Base-by-base conservation (phyloP, 2,329 filamentous ascomycete species). In the Fusarium nurragi region DNA sequence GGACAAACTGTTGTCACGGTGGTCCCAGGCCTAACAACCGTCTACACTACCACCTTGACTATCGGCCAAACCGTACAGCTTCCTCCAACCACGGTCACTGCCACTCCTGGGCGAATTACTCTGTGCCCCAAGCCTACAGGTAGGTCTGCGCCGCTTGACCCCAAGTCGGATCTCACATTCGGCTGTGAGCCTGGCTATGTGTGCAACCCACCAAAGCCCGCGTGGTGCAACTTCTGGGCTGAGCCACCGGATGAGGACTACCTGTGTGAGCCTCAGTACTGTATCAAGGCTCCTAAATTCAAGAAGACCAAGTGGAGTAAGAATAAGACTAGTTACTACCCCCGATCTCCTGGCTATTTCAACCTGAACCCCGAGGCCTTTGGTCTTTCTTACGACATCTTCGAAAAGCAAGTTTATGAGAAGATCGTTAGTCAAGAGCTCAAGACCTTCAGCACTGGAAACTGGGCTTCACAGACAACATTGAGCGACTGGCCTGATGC, bases 311-410 rank as follows among this genome's bases (percentile, higher is more conserved):
- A 68, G 1, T 88, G 85, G 86, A 67, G 74, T 0, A 66, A 73
- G 2, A 79, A 81, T 53, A 54, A 78, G 39, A 86, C 83, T 0
- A 64, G 76, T 16, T 87, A 84, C 69, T 88, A 83, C 62, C 83
- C 83, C 3, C 79, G 83, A 2, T 65, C 69, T 5, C 62, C 65
- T 13, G 85, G 83, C 5, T 91, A 90, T 72, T 91, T 88, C 76
- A 83, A 90, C 57, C 80, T 91, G n/a, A 79, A 88, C 53, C 78
- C 89, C 0, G 73, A 79, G 2, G 80, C 80, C 0, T 92, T 91
- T 56, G 88, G 88, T 6, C 77, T 91, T 16, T 84, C 80, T 46
- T 88, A 86, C 57, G 84, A 83, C 38, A 87, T 91, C 18, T 91
- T 90, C 60, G 79, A 81, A 19, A 75, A 80, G 22, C 70, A 82